Evolutionary conservation across 441 rosid genomes (phyloP).

Genomic region (Isatis lusitanica): DNA sequence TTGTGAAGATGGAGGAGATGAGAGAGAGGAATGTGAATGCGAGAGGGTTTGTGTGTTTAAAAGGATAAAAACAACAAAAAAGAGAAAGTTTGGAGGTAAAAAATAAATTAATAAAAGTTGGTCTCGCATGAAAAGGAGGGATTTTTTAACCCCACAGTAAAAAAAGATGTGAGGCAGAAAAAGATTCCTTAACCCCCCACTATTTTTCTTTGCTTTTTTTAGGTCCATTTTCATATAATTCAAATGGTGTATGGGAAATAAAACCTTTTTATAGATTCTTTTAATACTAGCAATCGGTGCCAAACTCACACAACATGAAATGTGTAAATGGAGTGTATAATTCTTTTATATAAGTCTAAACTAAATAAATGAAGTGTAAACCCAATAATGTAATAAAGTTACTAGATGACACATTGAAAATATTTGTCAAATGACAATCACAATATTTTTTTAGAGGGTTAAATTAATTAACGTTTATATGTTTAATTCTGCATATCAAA

Average conservation of each 20-base stretch:
- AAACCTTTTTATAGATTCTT: not conserved
- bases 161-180: slow-evolving; percentile 39
- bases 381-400: not conserved
- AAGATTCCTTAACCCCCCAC: slow-evolving; percentile 48
- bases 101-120: slow-evolving; percentile 20
- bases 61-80: slow-evolving; percentile 11
- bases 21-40: slow-evolving; percentile 29
- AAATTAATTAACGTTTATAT: not conserved
- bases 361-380: not conserved
- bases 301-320: not conserved
- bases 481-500: not conserved
- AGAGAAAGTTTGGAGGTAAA: slow-evolving; percentile 1
- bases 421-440: not conserved
- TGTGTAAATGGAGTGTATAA: not conserved
- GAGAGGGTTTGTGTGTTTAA: slow-evolving; percentile 30
- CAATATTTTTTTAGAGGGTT: not conserved
- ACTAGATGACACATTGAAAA: not conserved
- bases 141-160: slow-evolving; percentile 39
- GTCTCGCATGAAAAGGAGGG: slow-evolving; percentile 55
- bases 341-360: too few relatives aligned
- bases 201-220: slow-evolving; percentile 1
- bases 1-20: slow-evolving; percentile 24
- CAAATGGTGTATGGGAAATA: slow-evolving; percentile 5
- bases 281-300: not conserved
- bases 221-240: slow-evolving; percentile 32